Percentiles rank a stretch among this genome's conserved stretches.
Conservation (phyloP, 2,329 filamentous ascomycete genomes). For the Cladophialophora exuberans region DNA sequence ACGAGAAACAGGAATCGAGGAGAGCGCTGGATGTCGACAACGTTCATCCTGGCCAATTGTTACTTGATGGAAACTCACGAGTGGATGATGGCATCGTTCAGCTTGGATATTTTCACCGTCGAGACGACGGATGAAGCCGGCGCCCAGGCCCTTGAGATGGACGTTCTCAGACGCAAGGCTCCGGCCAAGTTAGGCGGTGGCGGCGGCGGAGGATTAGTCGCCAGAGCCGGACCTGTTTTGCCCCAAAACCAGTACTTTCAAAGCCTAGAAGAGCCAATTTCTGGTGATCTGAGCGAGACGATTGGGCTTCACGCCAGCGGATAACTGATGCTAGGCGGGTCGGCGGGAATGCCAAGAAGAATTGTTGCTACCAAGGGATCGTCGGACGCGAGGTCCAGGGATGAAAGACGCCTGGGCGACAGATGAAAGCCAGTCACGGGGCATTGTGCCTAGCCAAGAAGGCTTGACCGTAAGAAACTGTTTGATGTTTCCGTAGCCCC, state of each 20-base stretch:
- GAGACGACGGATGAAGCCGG: conserved; percentile 3
- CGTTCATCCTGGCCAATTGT: conserved; percentile 8
- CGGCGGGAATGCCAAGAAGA: neutral
- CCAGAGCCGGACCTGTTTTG: neutral
- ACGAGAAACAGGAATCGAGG: neutral
- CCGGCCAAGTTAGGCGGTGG: conserved; percentile 5
- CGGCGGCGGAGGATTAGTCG: neutral
- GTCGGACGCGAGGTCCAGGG: conserved; percentile 5
- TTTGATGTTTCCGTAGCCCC: conserved; percentile 8
- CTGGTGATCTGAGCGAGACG: neutral
- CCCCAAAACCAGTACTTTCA: conserved; percentile 1
- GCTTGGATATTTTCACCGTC: conserved; percentile 1
- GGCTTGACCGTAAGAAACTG: conserved; percentile 7
- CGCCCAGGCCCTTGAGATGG: neutral
- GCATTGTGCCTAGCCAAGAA: conserved; percentile 6
- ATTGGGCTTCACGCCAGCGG: neutral
- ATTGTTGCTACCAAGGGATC: neutral
- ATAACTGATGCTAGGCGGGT: neutral
- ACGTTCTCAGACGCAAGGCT: conserved; percentile 19
- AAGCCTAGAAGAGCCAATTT: neutral
- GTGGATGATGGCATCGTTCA: conserved; percentile 6
- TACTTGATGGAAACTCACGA: conserved; percentile 17
- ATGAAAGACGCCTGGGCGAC: neutral
- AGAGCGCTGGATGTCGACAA: neutral
- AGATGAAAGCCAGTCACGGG: neutral